Conservation (phyloP, 306 rosid genomes). For the Malus sylvestris region DNA sequence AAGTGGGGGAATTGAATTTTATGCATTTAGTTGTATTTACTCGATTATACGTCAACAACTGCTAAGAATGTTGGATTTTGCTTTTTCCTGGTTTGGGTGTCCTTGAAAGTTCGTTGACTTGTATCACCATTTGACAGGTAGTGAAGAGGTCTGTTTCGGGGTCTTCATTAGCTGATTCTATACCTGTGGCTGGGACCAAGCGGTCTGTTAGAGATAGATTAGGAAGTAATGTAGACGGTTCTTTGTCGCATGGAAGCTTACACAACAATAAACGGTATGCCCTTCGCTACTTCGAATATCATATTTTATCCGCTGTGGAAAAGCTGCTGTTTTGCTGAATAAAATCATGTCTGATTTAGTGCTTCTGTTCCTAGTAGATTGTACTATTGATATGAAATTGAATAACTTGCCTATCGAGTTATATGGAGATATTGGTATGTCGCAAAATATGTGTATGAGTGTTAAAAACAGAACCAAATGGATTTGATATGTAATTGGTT, state of each 20-base stretch:
- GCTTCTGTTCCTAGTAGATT: not conserved
- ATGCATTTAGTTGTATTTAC: not conserved
- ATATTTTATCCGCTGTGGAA: not conserved
- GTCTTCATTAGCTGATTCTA: slow-evolving; percentile 37
- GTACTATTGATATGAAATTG: not conserved
- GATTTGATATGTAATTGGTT: not conserved
- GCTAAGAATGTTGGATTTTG: not conserved
- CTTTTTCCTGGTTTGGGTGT: not conserved
- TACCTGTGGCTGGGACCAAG: slow-evolving; percentile 53
- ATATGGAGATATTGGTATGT: not conserved
- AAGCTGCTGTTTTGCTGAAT: not conserved
- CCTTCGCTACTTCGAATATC: slow-evolving; percentile 2
- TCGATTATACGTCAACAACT: not conserved
- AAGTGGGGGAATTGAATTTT: not conserved
- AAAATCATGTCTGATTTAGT: not conserved
- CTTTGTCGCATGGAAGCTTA: slow-evolving; percentile 37
- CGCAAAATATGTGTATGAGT: not conserved
- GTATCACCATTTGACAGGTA: slow-evolving; percentile 37
- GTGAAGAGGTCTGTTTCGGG: slow-evolving; percentile 59
- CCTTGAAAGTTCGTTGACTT: slow-evolving; percentile 13
- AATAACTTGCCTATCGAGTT: not conserved
- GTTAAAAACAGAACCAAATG: not conserved
- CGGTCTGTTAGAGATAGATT: slow-evolving; percentile 89
- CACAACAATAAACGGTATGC: slow-evolving; percentile 56
- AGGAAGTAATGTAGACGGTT: slow-evolving; percentile 49